Evolutionary conservation across 331 rosid species (phyloP), one percentile per base, ranked within the genome.

Genomic region (Phaseolus coccineus): DNA sequence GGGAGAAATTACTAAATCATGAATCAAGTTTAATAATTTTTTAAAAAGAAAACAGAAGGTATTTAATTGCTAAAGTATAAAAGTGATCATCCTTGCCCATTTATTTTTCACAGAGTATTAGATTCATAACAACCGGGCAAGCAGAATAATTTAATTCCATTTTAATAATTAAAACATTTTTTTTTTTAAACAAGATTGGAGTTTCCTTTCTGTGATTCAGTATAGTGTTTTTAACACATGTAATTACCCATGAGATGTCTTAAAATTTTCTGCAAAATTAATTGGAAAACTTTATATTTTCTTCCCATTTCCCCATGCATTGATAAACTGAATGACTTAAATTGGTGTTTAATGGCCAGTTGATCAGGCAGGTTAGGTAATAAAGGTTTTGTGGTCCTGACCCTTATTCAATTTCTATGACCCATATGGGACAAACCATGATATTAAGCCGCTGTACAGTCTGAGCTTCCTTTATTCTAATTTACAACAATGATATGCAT

Each of bases 351-450:
- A 62, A 46, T 72, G 74, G 39, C 77, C 59, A 77, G 63, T 74
- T 83, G 67, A 73, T 80, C 67, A 24, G 87, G 87, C 78, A 83
- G 87, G 84, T 73, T 69, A 69, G 81, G 79, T 77, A 73, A 51
- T 73, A 80, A 86, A 57, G 81, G 46, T 80, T 53, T 56, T 57
- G 85, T 83, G 87, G 84, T 83, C 85, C 87, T 68, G 50, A 56
- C 76, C 57, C 73, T 73, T 74, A 77, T 80, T 80, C 42, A 86
- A 80, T 84, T 85, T 87, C 71, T 78, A 76, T 82, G 80, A 74
- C 79, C 80, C 87, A 27, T 77, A 67, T 52, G 65, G 87, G 88
- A 85, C 89, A 85, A 84, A 68, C 84, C 73, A 56, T 77, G 73
- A 42, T 85, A 69, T 61, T 77, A 67, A 55, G 59, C 80, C 30